Conservation (phyloP, 2,329 filamentous ascomycete species). For the Diplocarpon mali region DNA sequence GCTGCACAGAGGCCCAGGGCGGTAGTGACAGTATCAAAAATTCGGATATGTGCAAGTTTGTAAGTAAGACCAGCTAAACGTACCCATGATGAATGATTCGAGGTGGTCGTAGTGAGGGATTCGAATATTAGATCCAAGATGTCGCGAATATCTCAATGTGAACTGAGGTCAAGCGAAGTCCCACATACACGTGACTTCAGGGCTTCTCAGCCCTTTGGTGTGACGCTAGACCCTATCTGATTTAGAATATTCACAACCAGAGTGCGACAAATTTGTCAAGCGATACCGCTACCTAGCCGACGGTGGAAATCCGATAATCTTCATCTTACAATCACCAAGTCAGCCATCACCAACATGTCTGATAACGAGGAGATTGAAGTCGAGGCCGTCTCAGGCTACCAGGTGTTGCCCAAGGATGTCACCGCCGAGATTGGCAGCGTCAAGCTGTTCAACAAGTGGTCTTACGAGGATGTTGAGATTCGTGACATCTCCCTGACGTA, state of each 20-base stretch:
- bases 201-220: background rate
- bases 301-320: conserved; percentile 5
- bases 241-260: background rate
- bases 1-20: background rate
- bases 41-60: background rate
- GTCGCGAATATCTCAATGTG: background rate
- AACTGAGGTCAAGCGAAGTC: background rate
- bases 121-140: too few relatives aligned
- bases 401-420: conserved; percentile 88
- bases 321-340: conserved; percentile 11
- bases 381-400: conserved; percentile 62
- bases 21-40: background rate
- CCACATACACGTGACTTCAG: background rate
- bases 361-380: conserved; percentile 91
- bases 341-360: conserved; percentile 61
- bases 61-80: background rate
- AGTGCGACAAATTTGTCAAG: conserved; percentile 2
- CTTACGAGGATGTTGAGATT: conserved; percentile 98
- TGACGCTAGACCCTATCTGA: background rate
- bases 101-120: conserved; percentile 10
- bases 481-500: conserved; percentile 99
- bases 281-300: background rate
- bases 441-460: conserved; percentile 98
- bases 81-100: conserved; percentile 16
- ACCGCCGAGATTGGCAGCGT: conserved; percentile 78